phyloP scores from a whole-genome alignment of 2,329 filamentous ascomycete genomes.

The Diatrype stigma region DNA sequence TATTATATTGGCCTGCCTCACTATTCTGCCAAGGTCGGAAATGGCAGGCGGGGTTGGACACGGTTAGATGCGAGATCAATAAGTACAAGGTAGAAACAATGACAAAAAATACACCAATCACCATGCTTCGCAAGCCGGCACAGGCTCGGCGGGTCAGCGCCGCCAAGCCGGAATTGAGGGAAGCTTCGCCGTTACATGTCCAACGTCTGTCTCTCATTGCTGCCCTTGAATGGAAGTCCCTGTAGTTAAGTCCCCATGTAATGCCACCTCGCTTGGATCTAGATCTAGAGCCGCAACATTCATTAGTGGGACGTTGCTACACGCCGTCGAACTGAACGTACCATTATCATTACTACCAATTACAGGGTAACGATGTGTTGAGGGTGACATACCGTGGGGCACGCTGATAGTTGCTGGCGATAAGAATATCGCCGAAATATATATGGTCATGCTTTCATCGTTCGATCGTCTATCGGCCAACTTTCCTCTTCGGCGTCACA shows the following conservation, averaged over 20 bases:
- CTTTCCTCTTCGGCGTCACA: neutral
- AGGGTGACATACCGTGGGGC: too few relatives aligned
- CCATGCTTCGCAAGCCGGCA: neutral
- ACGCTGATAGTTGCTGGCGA: too few relatives aligned
- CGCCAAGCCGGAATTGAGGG: slow-evolving; percentile 24
- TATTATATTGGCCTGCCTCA: too few relatives aligned
- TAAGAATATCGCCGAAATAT: too few relatives aligned
- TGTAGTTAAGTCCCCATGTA: too few relatives aligned
- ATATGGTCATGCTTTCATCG: too few relatives aligned
- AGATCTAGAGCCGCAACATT: neutral
- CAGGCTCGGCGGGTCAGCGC: slow-evolving; percentile 4
- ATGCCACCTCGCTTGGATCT: neutral
- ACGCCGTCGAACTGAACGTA: too few relatives aligned
- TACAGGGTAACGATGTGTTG: too few relatives aligned
- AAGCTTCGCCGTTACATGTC: slow-evolving; percentile 13
- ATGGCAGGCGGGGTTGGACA: slow-evolving; percentile 2
- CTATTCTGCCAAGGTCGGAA: neutral
- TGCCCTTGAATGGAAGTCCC: too few relatives aligned
- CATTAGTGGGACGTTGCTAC: too few relatives aligned
- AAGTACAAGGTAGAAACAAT: slow-evolving; percentile 1
- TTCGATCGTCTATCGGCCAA: neutral
- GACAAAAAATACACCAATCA: slow-evolving; percentile 7
- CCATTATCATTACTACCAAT: too few relatives aligned
- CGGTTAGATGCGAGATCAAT: slow-evolving; percentile 4
- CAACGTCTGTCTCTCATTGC: too few relatives aligned